phyloP scores from a whole-genome alignment of 2,329 filamentous ascomycete genomes.

The Thielaviopsis euricoi region DNA sequence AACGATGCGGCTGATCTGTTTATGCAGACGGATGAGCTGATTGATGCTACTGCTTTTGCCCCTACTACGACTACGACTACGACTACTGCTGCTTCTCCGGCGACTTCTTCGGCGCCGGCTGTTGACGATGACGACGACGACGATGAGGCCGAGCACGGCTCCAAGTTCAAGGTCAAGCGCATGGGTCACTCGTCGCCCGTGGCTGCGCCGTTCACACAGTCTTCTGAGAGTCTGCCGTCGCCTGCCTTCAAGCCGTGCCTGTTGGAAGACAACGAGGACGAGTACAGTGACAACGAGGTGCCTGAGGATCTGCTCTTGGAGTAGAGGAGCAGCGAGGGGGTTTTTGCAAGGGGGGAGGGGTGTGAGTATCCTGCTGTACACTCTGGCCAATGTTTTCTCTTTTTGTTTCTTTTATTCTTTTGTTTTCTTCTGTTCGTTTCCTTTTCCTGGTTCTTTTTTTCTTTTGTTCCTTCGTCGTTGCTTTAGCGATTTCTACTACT shows the following conservation, averaged over 20 bases:
- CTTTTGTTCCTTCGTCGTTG: not conserved
- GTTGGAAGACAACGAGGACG: slow-evolving; percentile 10
- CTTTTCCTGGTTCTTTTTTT: not conserved
- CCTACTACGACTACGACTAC: too few species aligned
- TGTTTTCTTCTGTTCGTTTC: not conserved
- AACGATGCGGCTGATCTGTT: slow-evolving; percentile 9
- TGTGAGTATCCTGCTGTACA: slow-evolving; percentile 6
- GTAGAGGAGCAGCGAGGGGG: not conserved
- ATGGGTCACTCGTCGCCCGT: slow-evolving; percentile 4
- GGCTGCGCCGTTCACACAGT: slow-evolving; percentile 3
- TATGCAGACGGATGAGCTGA: slow-evolving; percentile 11
- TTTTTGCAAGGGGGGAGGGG: slow-evolving; percentile 10
- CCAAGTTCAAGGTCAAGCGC: slow-evolving; percentile 12
- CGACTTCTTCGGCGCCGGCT: not conserved
- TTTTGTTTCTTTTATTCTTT: not conserved
- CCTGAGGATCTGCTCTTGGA: slow-evolving; percentile 23
- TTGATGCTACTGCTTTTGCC: too few species aligned
- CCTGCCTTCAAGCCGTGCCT: slow-evolving; percentile 10
- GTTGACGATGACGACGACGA: slow-evolving; percentile 1
- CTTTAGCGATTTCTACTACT: not conserved
- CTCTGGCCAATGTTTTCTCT: not conserved
- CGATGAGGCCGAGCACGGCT: slow-evolving; percentile 15
- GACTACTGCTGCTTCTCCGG: not conserved
- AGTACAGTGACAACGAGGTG: slow-evolving; percentile 26
- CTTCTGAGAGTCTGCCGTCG: slow-evolving; percentile 7